A percentile compares a stretch with the other conserved stretches of the same genome.
Evolutionary conservation across 306 rosid species (phyloP).

Genomic region (Bauhinia variegata): DNA sequence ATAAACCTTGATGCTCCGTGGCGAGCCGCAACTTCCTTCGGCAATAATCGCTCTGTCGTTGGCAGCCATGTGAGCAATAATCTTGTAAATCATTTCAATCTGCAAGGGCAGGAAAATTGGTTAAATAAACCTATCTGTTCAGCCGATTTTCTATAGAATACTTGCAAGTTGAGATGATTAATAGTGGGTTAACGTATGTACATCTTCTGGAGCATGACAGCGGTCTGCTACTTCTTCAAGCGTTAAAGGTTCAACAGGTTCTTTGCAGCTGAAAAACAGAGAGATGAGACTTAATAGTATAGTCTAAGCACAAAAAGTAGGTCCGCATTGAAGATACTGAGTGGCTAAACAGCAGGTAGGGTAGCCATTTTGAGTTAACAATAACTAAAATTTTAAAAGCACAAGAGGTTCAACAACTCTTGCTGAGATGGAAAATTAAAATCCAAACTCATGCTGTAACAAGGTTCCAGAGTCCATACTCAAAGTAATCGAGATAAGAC

Average conservation of each 20-base stretch:
- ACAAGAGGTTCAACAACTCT: conserved; percentile 10
- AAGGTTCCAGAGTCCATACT: background rate
- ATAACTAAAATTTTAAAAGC: no score
- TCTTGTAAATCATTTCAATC: conserved; percentile 92
- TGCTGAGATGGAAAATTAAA: background rate
- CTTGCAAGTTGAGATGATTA: conserved; percentile 1
- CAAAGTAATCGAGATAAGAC: background rate
- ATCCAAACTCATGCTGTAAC: conserved; percentile 4
- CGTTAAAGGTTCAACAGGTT: conserved; percentile 65
- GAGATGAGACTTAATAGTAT: no score
- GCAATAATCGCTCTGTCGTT: conserved; percentile 92
- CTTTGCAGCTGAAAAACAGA: conserved; percentile 49
- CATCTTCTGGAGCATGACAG: conserved; percentile 66
- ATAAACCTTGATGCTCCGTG: conserved; percentile 82
- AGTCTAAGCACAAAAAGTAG: background rate
- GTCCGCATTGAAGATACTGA: conserved; percentile 2
- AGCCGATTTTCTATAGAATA: background rate
- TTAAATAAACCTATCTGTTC: no score
- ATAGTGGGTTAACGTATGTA: conserved; percentile 27
- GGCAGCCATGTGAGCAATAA: conserved; percentile 87
- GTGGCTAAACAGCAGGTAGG: background rate
- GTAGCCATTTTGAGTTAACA: background rate
- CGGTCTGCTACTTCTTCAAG: conserved; percentile 63
- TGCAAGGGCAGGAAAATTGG: conserved; percentile 41
- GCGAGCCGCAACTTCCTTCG: conserved; percentile 90